Percentiles rank a stretch among this genome's conserved stretches.
Evolutionary conservation across 805 yeast species (phyloP).

Genomic region (Barnettozyma pratensis): DNA sequence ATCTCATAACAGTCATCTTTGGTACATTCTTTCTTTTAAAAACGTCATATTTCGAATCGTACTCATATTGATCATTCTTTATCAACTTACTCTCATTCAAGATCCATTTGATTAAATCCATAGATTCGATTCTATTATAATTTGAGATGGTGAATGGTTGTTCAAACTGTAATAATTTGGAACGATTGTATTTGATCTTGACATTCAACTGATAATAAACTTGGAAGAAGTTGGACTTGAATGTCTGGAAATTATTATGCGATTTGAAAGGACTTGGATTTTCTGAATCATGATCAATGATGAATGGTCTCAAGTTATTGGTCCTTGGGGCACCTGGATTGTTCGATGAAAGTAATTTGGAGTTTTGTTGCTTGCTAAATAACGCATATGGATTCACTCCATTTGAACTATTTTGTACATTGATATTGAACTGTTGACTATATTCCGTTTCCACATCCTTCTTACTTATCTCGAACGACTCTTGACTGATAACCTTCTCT

Average conservation of each 20-base stretch:
- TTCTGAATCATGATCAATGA: slow-evolving; percentile 16
- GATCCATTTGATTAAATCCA: slow-evolving; percentile 48
- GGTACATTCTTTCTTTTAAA: slow-evolving; percentile 29
- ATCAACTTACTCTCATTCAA: slow-evolving; percentile 43
- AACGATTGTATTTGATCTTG: slow-evolving; percentile 41
- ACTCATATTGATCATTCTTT: slow-evolving; percentile 31
- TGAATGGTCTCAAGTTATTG: slow-evolving; percentile 27
- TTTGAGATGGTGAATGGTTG: slow-evolving; percentile 54
- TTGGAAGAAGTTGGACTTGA: slow-evolving; percentile 43
- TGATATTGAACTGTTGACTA: slow-evolving; percentile 24
- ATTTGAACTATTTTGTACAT: slow-evolving; percentile 16
- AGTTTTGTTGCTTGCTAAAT: slow-evolving; percentile 28
- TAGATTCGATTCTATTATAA: slow-evolving; percentile 42
- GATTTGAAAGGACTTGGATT: slow-evolving; percentile 30
- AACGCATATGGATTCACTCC: slow-evolving; percentile 19
- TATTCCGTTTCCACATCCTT: slow-evolving; percentile 12
- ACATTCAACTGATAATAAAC: slow-evolving; percentile 43
- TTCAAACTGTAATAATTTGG: slow-evolving; percentile 43
- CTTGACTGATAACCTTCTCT: slow-evolving; percentile 36
- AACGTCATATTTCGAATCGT: slow-evolving; percentile 25
- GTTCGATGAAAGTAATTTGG: slow-evolving; percentile 23
- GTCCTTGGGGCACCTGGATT: slow-evolving; percentile 17
- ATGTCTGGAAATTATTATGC: slow-evolving; percentile 43
- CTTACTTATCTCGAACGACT: slow-evolving; percentile 4
- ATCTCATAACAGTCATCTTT: slow-evolving; percentile 17